Evolutionary conservation across 2,329 filamentous ascomycete species (phyloP).

Genomic region (Aureobasidium melanogenum): DNA sequence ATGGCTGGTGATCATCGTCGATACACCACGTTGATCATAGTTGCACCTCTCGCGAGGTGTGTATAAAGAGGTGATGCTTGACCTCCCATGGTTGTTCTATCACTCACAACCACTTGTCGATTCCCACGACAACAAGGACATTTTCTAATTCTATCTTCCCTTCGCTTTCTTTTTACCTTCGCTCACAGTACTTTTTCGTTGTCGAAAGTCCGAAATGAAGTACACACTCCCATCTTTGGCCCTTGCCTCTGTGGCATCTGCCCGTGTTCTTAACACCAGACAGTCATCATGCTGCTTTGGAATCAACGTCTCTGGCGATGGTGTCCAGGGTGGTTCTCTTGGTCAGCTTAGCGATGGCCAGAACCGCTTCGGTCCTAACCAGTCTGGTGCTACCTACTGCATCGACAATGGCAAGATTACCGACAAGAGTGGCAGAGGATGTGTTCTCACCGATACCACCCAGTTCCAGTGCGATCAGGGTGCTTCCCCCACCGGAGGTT

Average conservation of each 20-base stretch:
- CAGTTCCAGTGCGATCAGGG: conserved; percentile 51
- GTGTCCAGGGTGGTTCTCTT: conserved; percentile 34
- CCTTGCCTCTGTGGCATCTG: conserved; percentile 3
- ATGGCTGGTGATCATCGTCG: conserved; percentile 4
- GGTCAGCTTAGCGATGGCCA: conserved; percentile 54
- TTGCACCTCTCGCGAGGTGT: neutral
- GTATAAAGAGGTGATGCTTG: conserved; percentile 5
- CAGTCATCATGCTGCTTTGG: conserved; percentile 7
- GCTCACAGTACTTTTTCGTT: neutral
- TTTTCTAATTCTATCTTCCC: neutral
- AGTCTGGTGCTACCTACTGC: conserved; percentile 37
- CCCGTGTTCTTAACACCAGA: neutral
- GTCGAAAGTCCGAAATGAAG: conserved; percentile 9
- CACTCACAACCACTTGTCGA: neutral
- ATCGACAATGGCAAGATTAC: conserved; percentile 44
- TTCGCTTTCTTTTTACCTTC: conserved; percentile 1
- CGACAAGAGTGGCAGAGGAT: conserved; percentile 34
- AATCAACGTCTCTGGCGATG: neutral
- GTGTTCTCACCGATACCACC: conserved; percentile 27
- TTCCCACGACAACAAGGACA: neutral
- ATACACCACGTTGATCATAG: neutral
- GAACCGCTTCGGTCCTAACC: conserved; percentile 40
- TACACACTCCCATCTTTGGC: conserved; percentile 1
- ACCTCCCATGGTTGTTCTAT: neutral
- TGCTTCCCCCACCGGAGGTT: conserved; percentile 41